phyloP scores from a whole-genome alignment of 2,329 filamentous ascomycete species.

The Zasmidium citrigriseum region DNA sequence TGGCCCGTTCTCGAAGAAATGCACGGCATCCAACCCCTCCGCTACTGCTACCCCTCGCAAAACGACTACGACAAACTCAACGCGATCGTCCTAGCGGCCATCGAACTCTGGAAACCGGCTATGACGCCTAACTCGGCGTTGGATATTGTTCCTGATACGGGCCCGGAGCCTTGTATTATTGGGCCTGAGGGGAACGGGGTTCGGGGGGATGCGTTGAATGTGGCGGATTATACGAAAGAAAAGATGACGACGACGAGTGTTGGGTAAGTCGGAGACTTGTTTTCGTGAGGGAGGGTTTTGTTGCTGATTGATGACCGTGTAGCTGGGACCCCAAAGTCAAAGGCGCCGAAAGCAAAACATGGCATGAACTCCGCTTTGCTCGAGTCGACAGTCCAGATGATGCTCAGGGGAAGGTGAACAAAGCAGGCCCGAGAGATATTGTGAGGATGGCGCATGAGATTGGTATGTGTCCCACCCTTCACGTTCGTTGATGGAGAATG shows the following conservation, averaged over 20 bases:
- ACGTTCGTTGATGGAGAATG: neutral
- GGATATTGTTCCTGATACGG: neutral
- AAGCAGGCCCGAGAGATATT: neutral
- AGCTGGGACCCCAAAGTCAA: neutral
- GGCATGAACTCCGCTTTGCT: neutral
- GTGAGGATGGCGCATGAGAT: slow-evolving; percentile 4
- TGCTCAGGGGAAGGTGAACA: neutral
- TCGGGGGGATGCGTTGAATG: neutral
- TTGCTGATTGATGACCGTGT: neutral
- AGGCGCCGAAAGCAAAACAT: neutral
- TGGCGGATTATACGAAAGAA: neutral
- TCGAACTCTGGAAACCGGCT: slow-evolving; percentile 1
- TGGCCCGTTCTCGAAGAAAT: neutral
- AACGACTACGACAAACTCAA: neutral
- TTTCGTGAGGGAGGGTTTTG: neutral
- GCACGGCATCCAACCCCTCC: neutral
- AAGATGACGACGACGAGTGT: neutral
- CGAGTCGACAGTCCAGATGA: neutral
- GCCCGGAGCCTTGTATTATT: neutral
- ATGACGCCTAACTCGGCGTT: neutral
- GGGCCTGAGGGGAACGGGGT: neutral
- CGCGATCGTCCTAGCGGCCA: neutral
- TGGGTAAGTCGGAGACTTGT: neutral
- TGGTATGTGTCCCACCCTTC: neutral
- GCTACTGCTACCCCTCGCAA: neutral